These are phyloP conservation scores for Aspergillus niger DNA, from an alignment of 2,329 filamentous ascomycete genomes.

Conservation along the genomic window DNA sequence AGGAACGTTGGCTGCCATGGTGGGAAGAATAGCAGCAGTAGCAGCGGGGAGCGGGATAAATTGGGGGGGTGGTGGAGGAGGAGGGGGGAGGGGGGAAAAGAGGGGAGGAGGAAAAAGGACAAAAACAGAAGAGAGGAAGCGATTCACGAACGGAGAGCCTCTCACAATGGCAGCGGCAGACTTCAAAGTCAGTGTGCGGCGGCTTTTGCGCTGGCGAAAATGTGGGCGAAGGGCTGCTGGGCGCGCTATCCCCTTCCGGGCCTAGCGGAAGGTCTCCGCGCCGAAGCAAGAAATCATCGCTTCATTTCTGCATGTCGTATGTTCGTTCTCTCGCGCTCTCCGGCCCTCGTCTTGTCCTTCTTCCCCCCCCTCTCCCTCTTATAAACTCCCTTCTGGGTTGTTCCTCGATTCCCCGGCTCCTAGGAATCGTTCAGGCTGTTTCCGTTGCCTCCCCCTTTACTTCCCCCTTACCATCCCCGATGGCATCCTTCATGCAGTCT, in stretches of 20 bases:
- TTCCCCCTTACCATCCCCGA: constrained; percentile 24
- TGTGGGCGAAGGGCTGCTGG: constrained; percentile 35
- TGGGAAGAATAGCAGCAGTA: constrained; percentile 26
- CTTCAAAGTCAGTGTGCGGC: constrained; percentile 26
- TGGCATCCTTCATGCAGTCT: constrained; percentile 36
- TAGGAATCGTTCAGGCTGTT: not conserved
- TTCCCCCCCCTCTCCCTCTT: constrained; percentile 2
- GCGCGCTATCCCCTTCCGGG: constrained; percentile 34
- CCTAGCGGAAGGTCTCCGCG: constrained; percentile 29
- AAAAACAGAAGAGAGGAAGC: not conserved
- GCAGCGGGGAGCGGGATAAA: constrained; percentile 19
- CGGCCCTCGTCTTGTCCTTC: constrained; percentile 7
- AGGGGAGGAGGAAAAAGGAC: constrained; percentile 15
- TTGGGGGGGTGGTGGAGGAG: constrained; percentile 19
- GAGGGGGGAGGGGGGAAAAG: constrained; percentile 19
- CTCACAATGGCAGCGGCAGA: constrained; percentile 8
- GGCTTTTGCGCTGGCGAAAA: constrained; percentile 33
- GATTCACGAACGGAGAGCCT: constrained; percentile 1
- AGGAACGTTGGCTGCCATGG: constrained; percentile 56
- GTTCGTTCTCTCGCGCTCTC: constrained; percentile 13
- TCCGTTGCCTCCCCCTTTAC: constrained; percentile 1
- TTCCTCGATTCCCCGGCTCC: constrained; percentile 1
- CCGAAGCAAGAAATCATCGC: constrained; percentile 26
- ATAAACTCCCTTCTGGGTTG: constrained; percentile 4
- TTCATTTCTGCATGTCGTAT: constrained; percentile 16